Evolutionary conservation across 2,329 filamentous ascomycete genomes (phyloP), one percentile per base, ranked within the genome.

Genomic region (Calonectria leucothoes): DNA sequence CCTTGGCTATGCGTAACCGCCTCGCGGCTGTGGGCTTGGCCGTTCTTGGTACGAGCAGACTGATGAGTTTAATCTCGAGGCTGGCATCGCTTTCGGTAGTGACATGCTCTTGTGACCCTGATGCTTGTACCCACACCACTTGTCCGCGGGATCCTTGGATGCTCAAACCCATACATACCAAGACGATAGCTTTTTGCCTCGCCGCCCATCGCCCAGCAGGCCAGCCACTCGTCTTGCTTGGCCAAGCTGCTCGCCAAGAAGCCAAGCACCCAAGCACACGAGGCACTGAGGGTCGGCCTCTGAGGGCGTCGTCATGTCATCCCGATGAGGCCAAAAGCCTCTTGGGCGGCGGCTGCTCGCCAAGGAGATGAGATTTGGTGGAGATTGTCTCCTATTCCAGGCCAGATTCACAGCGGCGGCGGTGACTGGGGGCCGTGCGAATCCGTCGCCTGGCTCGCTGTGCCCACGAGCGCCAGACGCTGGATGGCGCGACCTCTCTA

Each of bases 331-430:
- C 25, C 51, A 27, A 51, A 61, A 63, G 42, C 66, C 61, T 57
- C 73, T 48, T 72, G 69, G 65, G 39, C 11, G 65, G 39, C 11
- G 63, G 59, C 42, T 70, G 61, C 51, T 27, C 37, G 68, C 55
- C 70, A 67, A 68, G 66, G 52, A 74, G 73, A 59, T 70, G 77
- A 79, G 74, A 72, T 76, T 52, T 73, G 52, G 79, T 81, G 79
- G 79, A 79, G 77, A 81, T 79, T 78, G 63, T 78, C 79, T 71
- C 79, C 79, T 81, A 70, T 81, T 80, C 55, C 67, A 37, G 59
- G 57, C 49, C 31, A 52, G 37, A 73, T 64, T 64, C 68, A 65
- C 48, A 48, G 49, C 68, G 59, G 42, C 42, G n/a, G 61, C 57
- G 70, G 52, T 52, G 37, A 45, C 37, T 42, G 65, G 35, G 35